Base-by-base conservation (phyloP, 768 basidiomycete genomes). In the Saitozyma sp. region DNA sequence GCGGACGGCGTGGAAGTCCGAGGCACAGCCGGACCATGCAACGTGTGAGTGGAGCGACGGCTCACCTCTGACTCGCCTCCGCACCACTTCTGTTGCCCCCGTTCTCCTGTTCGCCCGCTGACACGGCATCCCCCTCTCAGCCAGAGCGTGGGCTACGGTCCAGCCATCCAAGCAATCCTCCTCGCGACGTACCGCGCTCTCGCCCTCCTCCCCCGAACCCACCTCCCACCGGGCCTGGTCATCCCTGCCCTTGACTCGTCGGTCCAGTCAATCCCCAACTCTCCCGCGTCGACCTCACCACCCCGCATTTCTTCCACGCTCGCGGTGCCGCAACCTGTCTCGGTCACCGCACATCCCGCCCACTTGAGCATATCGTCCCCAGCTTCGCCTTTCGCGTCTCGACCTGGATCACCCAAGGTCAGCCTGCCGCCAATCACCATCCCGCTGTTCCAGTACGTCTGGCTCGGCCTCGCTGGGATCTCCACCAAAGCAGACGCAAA, bases 381-480 rank as follows among this genome's bases (percentile, higher is more conserved):
- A 9, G 49, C 59, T 20, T 59, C 57, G 14, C 62, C 64, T 16
- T 48, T 37, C 10, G 8, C 54, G 40, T 62, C 64, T 39, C 58
- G 56, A 39, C 58, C 64, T 2, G 9, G 29, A 42, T 61, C 58
- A 14, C 59, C 59, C 17, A 41, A 49, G 41, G 52, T 58, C 0
- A 48, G 40, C 16, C 39, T 75, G n/a, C 66, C 56, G 29, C 48
- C 45, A n/a, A 41, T 73, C 37, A 63, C 63, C 37, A 29, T 63
- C 6, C 55, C 63, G 13, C 50, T 73, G 9, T 77, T 79, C 60
- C 41, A 53, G 8, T 62, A 64, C 17, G 73, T 69, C 11, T 79
- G 78, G 78, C 68, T 79, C 13, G 78, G 65, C 16, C 55, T 79
- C 0, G 78, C 78, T 0, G 78, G 78, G 0, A 62, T 77, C 39